These are phyloP conservation scores for Zymoseptoria ardabiliae DNA, from an alignment of 2,329 filamentous ascomycete species.

Conservation along the genomic window DNA sequence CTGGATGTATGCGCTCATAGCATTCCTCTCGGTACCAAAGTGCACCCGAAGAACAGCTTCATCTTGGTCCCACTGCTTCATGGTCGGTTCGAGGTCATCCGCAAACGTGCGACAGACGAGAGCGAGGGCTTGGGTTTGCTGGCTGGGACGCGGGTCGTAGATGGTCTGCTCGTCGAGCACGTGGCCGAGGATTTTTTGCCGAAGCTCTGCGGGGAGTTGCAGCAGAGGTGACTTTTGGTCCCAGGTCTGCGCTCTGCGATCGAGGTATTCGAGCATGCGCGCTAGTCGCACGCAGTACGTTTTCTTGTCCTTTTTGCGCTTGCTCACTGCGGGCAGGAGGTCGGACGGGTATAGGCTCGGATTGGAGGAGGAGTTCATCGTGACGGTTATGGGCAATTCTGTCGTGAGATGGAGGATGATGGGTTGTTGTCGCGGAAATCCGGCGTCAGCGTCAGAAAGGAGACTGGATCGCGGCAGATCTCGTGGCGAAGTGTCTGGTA, in stretches of 20 bases:
- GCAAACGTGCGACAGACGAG: constrained; percentile 7
- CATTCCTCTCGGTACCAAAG: not conserved
- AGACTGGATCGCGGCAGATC: not conserved
- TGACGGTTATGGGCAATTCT: not conserved
- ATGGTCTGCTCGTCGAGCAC: constrained; percentile 9
- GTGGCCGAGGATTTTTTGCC: constrained; percentile 8
- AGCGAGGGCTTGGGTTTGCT: constrained; percentile 3
- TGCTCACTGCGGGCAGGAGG: not conserved
- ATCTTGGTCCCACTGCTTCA: constrained; percentile 5
- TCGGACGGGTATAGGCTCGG: not conserved
- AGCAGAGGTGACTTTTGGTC: constrained; percentile 1
- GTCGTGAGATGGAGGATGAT: not conserved
- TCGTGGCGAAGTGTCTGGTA: not conserved
- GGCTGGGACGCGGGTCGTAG: constrained; percentile 4
- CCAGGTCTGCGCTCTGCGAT: constrained; percentile 4
- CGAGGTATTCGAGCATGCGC: constrained; percentile 7
- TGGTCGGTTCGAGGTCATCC: constrained; percentile 4
- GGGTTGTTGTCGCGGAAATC: no score
- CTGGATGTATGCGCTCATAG: not conserved
- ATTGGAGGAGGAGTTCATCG: not conserved
- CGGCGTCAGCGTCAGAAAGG: not conserved
- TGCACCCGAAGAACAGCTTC: not conserved
- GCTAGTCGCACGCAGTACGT: constrained; percentile 6
- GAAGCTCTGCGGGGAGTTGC: constrained; percentile 10
- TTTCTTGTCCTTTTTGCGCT: constrained; percentile 1